These are phyloP conservation scores for Xylaria arbuscula DNA, from an alignment of 2,329 filamentous ascomycete genomes.

Conservation along the genomic window DNA sequence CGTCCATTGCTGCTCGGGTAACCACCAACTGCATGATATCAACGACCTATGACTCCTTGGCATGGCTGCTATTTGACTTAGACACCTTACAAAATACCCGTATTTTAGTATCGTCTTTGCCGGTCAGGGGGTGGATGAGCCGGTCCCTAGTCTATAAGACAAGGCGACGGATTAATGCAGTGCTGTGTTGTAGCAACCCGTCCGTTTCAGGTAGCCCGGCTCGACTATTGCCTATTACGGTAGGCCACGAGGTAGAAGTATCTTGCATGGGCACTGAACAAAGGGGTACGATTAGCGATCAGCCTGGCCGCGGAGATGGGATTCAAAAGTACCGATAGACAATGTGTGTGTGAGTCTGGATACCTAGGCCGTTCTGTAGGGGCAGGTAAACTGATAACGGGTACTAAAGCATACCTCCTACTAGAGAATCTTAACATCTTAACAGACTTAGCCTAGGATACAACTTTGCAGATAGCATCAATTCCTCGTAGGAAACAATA, in stretches of 20 bases:
- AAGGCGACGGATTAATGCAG: conserved; percentile 6
- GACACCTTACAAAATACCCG: not conserved
- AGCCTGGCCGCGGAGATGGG: conserved; percentile 22
- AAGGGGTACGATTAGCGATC: conserved; percentile 37
- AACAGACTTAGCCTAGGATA: too few species aligned
- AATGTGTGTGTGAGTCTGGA: conserved; percentile 1
- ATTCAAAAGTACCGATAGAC: conserved; percentile 11
- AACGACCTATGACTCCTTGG: not conserved
- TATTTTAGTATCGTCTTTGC: not conserved
- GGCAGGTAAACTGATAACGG: too few species aligned
- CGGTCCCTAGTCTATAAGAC: not conserved
- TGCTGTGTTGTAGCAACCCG: conserved; percentile 15
- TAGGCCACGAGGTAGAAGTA: conserved; percentile 35
- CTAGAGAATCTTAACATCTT: too few species aligned
- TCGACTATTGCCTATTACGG: conserved; percentile 36
- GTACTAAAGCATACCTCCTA: too few species aligned
- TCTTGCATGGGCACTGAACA: conserved; percentile 29
- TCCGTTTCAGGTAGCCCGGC: conserved; percentile 32
- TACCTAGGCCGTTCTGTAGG: too few species aligned
- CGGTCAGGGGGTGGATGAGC: conserved; percentile 3
- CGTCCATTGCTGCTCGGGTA: not conserved
- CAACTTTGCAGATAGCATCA: too few species aligned
- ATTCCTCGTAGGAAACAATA: too few species aligned
- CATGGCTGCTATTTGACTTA: not conserved
- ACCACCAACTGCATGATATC: not conserved